A percentile compares a stretch with the other conserved stretches of the same genome.
phyloP scores from a whole-genome alignment of 2,329 filamentous ascomycete genomes.

The Talaromyces rugulosus region DNA sequence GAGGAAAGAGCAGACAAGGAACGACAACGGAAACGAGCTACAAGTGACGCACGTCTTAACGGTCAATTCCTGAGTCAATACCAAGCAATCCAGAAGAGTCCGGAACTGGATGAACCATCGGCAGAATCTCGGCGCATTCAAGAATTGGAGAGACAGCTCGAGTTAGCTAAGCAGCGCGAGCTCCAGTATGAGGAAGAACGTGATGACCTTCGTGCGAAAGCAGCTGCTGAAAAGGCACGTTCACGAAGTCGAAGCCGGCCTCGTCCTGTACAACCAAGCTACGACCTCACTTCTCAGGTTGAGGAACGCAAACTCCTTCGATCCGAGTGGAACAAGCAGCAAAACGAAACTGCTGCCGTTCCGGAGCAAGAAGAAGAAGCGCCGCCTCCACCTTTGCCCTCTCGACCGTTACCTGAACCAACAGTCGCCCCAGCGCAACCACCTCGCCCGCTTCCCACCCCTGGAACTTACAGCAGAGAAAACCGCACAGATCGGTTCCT shows the following conservation, averaged over 20 bases:
- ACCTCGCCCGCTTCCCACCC: slow-evolving; percentile 45
- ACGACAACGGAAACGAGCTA: slow-evolving; percentile 56
- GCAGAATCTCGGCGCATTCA: slow-evolving; percentile 65
- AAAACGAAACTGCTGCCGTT: slow-evolving; percentile 19
- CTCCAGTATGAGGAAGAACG: slow-evolving; percentile 60
- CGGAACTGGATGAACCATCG: slow-evolving; percentile 30
- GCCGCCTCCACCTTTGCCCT: slow-evolving; percentile 20
- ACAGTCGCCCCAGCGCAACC: slow-evolving; percentile 6
- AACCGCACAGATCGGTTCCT: slow-evolving; percentile 55
- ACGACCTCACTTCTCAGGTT: slow-evolving; percentile 55
- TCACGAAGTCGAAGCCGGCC: slow-evolving; percentile 28
- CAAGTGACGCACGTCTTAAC: slow-evolving; percentile 64
- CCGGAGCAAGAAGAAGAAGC: slow-evolving; percentile 6
- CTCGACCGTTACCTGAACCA: slow-evolving; percentile 21
- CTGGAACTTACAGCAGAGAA: slow-evolving; percentile 30
- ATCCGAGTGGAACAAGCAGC: slow-evolving; percentile 50
- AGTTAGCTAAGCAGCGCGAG: slow-evolving; percentile 64
- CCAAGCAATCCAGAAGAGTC: slow-evolving; percentile 61
- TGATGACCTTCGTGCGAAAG: slow-evolving; percentile 42
- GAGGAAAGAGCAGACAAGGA: slow-evolving; percentile 65
- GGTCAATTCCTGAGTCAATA: slow-evolving; percentile 88
- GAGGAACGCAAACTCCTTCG: slow-evolving; percentile 59
- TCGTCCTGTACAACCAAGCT: slow-evolving; percentile 40
- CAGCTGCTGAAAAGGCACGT: slow-evolving; percentile 21
- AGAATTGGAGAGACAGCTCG: slow-evolving; percentile 72